Base-by-base conservation (phyloP, 352 stramenopile genomes). In the Globisporangium abappressorium region DNA sequence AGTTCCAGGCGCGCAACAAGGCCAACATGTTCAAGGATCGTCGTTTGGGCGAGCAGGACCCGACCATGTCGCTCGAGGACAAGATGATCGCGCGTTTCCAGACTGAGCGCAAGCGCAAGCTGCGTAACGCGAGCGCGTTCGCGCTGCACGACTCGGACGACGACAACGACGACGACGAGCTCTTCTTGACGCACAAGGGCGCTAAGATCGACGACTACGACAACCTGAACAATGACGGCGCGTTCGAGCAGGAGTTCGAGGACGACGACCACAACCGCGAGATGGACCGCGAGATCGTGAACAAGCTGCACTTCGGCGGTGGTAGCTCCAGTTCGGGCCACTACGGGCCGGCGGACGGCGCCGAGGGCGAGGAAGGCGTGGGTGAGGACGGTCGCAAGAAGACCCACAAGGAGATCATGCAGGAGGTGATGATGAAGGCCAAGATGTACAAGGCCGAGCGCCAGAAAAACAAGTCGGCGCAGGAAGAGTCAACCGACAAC, bases 11-110 rank as follows among this genome's bases (percentile, higher is more conserved):
- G 26, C 92, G 85, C 49, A 89, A 96, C 75, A 96, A 95, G 72
- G 92, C 85, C 41, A 98, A 97, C 70, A 79, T 84, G 64, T 97
- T 97, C 72, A 77, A 87, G 41, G 92, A 98, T 72, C 80, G 82
- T 24, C 90, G 91, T 4, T 73, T 97, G 15, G 91, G 91, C 33
- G 91, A 96, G 59, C 83, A 95, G 67, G 85, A 94, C 66, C 74
- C 87, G 24, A 83, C 73, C 12, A 80, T 97, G 73, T 96, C 91
- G 63, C 74, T 96, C n/a, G 91, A 97, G 65, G 91, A 97, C 78
- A 97, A 97, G 71, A 97, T 97, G 89, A 94, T 97, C 72, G 79
- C 85, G 28, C 87, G 91, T 55, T 97, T 97, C 76, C 90, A 96
- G 74, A 91, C 78, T 20, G 90, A 97, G 63, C 85, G 89, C 66